A percentile compares a stretch with the other conserved stretches of the same genome.
Conservation (phyloP, 306 rosid species). For the Prosopis cineraria region DNA sequence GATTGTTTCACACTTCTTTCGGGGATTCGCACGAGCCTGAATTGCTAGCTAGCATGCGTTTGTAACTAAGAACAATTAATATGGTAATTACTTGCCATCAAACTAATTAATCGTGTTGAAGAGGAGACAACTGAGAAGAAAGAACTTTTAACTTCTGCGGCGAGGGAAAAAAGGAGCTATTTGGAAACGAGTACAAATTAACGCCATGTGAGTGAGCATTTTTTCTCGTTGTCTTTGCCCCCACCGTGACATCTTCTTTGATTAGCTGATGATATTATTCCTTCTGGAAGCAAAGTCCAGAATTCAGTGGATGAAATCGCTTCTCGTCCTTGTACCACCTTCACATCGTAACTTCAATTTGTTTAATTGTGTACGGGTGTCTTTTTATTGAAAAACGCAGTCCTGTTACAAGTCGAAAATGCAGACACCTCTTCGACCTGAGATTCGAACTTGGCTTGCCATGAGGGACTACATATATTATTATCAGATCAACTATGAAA, state of each 20-base stretch:
- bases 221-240: constrained; percentile 11
- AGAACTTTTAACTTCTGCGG: constrained; percentile 4
- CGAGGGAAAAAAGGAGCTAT: background rate
- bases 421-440: no score
- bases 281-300: constrained; percentile 5
- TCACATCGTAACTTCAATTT: background rate
- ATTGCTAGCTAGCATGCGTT: background rate
- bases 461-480: no score
- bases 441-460: no score
- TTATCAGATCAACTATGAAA: no score
- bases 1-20: background rate
- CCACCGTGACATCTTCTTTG: constrained; percentile 3
- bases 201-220: constrained; percentile 31
- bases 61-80: constrained; percentile 3
- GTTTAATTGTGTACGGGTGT: no score
- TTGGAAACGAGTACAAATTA: background rate
- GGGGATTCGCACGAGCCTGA: background rate
- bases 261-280: constrained; percentile 18
- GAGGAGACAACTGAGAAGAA: background rate
- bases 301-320: constrained; percentile 19
- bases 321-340: background rate
- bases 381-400: no score
- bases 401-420: no score
- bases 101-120: no score
- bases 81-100: background rate